phyloP scores from a whole-genome alignment of 108 stramenopile genomes.

The Parmales sp. region DNA sequence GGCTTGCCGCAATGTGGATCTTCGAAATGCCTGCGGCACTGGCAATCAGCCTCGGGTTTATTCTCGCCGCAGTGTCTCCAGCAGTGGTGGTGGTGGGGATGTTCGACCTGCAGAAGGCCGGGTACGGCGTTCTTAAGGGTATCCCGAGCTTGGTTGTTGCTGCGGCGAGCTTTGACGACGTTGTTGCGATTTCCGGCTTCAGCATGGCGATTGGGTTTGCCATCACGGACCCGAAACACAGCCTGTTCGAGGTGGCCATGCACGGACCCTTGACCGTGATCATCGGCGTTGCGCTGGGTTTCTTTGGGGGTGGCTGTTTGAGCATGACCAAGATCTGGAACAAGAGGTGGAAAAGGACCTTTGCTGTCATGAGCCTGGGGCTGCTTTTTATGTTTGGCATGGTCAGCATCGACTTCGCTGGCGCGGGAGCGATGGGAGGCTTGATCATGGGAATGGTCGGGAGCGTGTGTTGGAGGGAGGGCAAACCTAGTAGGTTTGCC shows the following conservation, averaged over 20 bases:
- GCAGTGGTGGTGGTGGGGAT: slow-evolving; percentile 37
- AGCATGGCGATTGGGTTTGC: slow-evolving; percentile 31
- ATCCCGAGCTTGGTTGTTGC: slow-evolving; percentile 42
- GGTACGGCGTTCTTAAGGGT: slow-evolving; percentile 32
- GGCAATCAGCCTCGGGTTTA: slow-evolving; percentile 23
- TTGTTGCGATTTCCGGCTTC: slow-evolving; percentile 34
- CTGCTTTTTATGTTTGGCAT: slow-evolving; percentile 17
- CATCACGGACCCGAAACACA: slow-evolving; percentile 4
- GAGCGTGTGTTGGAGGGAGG: slow-evolving; percentile 14
- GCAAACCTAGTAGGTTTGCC: not conserved
- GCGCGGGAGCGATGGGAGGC: slow-evolving; percentile 25
- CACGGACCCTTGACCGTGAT: slow-evolving; percentile 26
- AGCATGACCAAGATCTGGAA: not conserved
- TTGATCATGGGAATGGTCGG: slow-evolving; percentile 19
- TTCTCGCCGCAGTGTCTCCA: slow-evolving; percentile 35
- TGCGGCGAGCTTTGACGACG: slow-evolving; percentile 39
- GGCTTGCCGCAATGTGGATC: not conserved
- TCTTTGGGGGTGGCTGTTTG: not conserved
- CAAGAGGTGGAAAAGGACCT: slow-evolving; percentile 16
- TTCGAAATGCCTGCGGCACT: slow-evolving; percentile 17
- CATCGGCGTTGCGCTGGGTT: slow-evolving; percentile 18
- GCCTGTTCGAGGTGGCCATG: slow-evolving; percentile 10
- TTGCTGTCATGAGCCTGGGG: slow-evolving; percentile 11
- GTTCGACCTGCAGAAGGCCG: slow-evolving; percentile 19
- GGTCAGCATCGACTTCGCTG: slow-evolving; percentile 12